phyloP scores from a whole-genome alignment of 1,284 basidiomycete genomes.

The Earliella scabrosa region DNA sequence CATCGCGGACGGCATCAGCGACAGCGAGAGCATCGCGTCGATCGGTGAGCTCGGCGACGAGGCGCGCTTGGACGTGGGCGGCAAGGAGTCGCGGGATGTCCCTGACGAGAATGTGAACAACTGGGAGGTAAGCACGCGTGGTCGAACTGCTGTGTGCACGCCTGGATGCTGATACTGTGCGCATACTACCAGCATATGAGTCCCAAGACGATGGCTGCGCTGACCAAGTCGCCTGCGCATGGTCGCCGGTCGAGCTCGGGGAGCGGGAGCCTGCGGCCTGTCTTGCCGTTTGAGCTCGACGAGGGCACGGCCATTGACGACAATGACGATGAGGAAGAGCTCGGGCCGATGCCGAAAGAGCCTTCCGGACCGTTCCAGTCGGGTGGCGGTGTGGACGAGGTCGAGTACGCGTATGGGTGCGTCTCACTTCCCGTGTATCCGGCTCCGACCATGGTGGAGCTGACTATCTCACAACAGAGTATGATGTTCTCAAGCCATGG shows the following conservation, averaged over 20 bases:
- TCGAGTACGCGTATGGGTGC: conserved; percentile 85
- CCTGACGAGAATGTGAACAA: conserved; percentile 86
- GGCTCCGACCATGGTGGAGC: too few species aligned
- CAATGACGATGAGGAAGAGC: conserved; percentile 56
- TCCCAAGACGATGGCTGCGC: conserved; percentile 87
- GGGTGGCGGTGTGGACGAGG: conserved; percentile 84
- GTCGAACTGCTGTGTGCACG: conserved; percentile 4
- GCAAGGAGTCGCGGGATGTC: conserved; percentile 61
- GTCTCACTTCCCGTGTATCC: too few species aligned
- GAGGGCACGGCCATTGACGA: conserved; percentile 70
- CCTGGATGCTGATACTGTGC: conserved; percentile 4
- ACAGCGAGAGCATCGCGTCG: conserved; percentile 87
- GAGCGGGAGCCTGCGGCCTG: conserved; percentile 80
- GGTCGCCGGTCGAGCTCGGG: conserved; percentile 80
- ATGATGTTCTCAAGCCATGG: too few species aligned
- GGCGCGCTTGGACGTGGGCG: conserved; percentile 61
- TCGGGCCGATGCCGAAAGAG: conserved; percentile 80
- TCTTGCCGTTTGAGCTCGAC: conserved; percentile 80
- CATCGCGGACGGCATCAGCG: conserved; percentile 82
- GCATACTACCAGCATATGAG: conserved; percentile 79
- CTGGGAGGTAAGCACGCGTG: conserved; percentile 79
- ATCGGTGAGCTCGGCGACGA: conserved; percentile 88
- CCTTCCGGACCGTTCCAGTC: conserved; percentile 72
- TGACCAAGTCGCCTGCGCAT: conserved; percentile 86
- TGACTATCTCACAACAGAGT: too few species aligned